Evolutionary conservation across 2,329 filamentous ascomycete species (phyloP).

Genomic region (Epichloe gansuensis): DNA sequence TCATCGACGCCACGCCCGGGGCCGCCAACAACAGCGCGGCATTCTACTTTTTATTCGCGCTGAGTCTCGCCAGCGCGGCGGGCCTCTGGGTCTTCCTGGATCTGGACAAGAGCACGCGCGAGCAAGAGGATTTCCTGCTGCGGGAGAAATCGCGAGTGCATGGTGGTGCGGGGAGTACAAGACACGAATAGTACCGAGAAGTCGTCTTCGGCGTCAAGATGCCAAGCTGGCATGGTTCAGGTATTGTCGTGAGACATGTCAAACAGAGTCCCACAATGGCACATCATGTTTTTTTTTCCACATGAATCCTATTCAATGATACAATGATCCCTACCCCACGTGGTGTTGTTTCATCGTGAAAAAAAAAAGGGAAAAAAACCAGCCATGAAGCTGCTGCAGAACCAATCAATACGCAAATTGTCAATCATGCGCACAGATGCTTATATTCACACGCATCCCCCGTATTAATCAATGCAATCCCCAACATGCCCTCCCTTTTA

Average conservation of each 20-base stretch:
- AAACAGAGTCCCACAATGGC: too few relatives aligned
- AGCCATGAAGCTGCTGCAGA: too few relatives aligned
- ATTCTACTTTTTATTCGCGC: conserved; percentile 52
- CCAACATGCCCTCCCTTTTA: too few relatives aligned
- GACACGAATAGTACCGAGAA: neutral
- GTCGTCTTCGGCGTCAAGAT: neutral
- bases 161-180: neutral
- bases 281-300: too few relatives aligned
- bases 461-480: too few relatives aligned
- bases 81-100: conserved; percentile 44
- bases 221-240: neutral
- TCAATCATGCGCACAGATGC: too few relatives aligned
- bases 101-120: conserved; percentile 44
- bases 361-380: too few relatives aligned
- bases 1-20: conserved; percentile 47
- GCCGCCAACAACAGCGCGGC: conserved; percentile 45
- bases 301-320: too few relatives aligned
- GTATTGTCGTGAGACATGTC: neutral
- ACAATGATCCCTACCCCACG: too few relatives aligned
- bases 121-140: conserved; percentile 43
- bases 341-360: too few relatives aligned
- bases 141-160: conserved; percentile 15
- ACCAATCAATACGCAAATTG: too few relatives aligned
- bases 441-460: too few relatives aligned
- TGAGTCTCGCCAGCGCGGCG: conserved; percentile 41